Conservation (phyloP, 805 yeast species). For the Debaryomyces castellii region DNA sequence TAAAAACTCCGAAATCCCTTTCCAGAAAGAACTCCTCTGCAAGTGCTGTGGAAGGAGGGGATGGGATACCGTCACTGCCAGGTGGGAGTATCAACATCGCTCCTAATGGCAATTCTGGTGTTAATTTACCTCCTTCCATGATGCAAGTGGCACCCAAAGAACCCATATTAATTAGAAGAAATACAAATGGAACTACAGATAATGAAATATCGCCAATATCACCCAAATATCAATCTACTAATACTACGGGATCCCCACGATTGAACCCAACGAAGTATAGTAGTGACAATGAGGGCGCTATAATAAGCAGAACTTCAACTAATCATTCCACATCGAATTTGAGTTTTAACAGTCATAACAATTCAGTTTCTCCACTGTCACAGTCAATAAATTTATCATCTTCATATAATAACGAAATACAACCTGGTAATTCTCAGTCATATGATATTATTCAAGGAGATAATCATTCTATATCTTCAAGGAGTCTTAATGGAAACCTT, state of each 20-base stretch:
- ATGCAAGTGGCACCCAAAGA: conserved; percentile 67
- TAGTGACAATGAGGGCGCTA: conserved; percentile 2
- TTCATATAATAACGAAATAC: conserved; percentile 1
- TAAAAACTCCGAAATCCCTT: conserved; percentile 27
- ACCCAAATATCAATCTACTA: conserved; percentile 14
- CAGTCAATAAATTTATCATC: conserved; percentile 10
- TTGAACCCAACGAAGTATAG: conserved; percentile 5
- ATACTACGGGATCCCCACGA: conserved; percentile 9
- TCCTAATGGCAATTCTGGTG: conserved; percentile 8
- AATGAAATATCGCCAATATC: conserved; percentile 20
- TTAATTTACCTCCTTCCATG: conserved; percentile 65
- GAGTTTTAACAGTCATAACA: conserved; percentile 12
- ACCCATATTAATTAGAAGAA: conserved; percentile 63
- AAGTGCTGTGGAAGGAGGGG: conserved; percentile 12
- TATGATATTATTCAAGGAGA: conserved; percentile 1
- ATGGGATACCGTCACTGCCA: conserved; percentile 12
- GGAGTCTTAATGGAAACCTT: conserved; percentile 5
- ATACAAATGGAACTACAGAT: conserved; percentile 37
- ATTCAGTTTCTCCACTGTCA: conserved; percentile 15
- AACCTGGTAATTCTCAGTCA: neutral
- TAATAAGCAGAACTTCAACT: conserved; percentile 20
- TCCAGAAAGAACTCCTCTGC: conserved; percentile 30
- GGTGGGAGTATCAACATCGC: neutral
- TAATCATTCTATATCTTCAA: conserved; percentile 2
- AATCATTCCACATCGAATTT: conserved; percentile 17